These are phyloP conservation scores for Lonicera japonica DNA, from an alignment of 129 eudicot species.

Conservation along the genomic window DNA sequence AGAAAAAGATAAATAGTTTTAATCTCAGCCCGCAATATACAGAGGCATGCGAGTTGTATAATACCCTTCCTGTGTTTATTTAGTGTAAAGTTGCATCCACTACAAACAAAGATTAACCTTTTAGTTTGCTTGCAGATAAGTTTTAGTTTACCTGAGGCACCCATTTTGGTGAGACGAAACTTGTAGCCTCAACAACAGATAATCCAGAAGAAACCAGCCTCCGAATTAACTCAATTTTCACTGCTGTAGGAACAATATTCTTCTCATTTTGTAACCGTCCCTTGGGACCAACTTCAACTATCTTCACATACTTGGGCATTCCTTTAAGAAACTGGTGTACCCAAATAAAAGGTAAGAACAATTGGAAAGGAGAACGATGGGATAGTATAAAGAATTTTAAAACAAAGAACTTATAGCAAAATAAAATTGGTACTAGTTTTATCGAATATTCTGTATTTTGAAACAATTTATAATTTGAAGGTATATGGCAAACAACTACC, in stretches of 20 bases:
- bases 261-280: constrained; percentile 90
- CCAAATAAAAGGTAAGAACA: background rate
- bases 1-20: too few relatives aligned
- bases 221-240: constrained; percentile 75
- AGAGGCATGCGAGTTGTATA: background rate
- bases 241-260: constrained; percentile 65
- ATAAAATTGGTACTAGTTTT: too few relatives aligned
- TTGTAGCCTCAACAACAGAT: constrained; percentile 87
- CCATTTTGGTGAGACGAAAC: constrained; percentile 97
- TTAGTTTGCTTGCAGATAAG: too few relatives aligned
- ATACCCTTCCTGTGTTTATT: background rate
- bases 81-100: too few relatives aligned
- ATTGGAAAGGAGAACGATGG: background rate
- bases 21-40: background rate
- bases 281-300: constrained; percentile 92
- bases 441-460: background rate
- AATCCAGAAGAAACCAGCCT: constrained; percentile 76
- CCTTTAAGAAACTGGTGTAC: constrained; percentile 42
- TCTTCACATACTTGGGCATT: constrained; percentile 62
- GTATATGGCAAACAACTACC: background rate
- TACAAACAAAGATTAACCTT: too few relatives aligned
- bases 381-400: background rate
- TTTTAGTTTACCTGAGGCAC: constrained; percentile 96
- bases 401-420: background rate
- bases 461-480: background rate